Evolutionary conservation across 73 alveolate genomes (phyloP), one percentile per base, ranked within the genome.

Genomic region (Stentor coeruleus): DNA sequence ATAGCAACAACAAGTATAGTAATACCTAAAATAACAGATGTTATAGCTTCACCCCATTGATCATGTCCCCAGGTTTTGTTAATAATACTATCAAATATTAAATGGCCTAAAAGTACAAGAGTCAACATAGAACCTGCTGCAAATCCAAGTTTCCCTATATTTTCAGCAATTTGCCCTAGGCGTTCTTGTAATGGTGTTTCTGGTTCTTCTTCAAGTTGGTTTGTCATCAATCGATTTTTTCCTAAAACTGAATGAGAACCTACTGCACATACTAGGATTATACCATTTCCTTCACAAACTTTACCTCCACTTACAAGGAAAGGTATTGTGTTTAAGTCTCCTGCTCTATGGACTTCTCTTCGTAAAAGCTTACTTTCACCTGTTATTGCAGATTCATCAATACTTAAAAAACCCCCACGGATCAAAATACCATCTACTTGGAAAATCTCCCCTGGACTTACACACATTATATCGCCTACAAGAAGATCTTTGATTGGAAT

Each of bases 1-100:
- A 97, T 98, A 39, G 99, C 98, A 15, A 97, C 99, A 20, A 97
- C 99, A 30, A 97, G 88, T 6, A 97, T 91, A 14, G 98, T 93
- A 37, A 95, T 93, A 36, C 97, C 90, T 33, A 93, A 82, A 89
- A 96, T 91, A 15, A 94, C 82, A 30, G 89, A 92, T 77, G 92
- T 87, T 58, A 97, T 82, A 74, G 90, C 77, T 3, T 14, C 77
- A 20, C n/a, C 20, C 77, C 38, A 36, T 38, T 75, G 39, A 2
- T 75, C 72, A 75, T 0, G 0, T 36, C 81, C 87, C 59, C 83
- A 75, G 33, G 91, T 98, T 74, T 90, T 33, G 33, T 66, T 2
- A 26, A 82, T 77, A 33, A 92, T 93, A 36, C 85, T 82, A 55
- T 81, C 93, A 3, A 90, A 85, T 85, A 90, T 86, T 75, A 89